Evolutionary conservation across 371 early-diverging fungal genomes (phyloP), one percentile per base, ranked within the genome.

Genomic region (Mucor irregularis): DNA sequence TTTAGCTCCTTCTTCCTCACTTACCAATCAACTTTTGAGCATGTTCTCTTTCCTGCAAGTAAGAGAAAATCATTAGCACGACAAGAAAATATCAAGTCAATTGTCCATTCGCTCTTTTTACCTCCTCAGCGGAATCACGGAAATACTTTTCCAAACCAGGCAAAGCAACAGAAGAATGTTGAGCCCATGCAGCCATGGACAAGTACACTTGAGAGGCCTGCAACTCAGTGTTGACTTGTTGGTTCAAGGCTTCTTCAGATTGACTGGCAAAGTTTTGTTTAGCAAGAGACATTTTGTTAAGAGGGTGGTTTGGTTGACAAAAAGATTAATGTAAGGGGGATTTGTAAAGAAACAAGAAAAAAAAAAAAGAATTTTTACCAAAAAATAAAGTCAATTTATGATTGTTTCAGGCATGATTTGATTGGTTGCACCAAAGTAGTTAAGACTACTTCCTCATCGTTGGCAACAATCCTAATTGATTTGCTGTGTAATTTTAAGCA

Each of bases 81-180:
- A n/a, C n/a, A n/a, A n/a, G n/a, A n/a, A n/a, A n/a, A n/a, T n/a
- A n/a, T n/a, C n/a, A n/a, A n/a, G n/a, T n/a, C n/a, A n/a, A n/a
- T n/a, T n/a, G n/a, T n/a, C n/a, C n/a, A n/a, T n/a, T n/a, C n/a
- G n/a, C n/a, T n/a, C n/a, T n/a, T 38, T 40, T 51, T 68, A 70
- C 84, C 66, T 85, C 84, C 8, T 79, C 34, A 25, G 79, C 74
- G 43, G 71, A 66, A 39, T 82, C 70, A 37, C 73, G 73, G 61
- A 86, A 86, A 53, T 69, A 83, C 61, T 86, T 86, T 46, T 80
- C 80, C 43, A 86, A 64, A 17, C 85, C 87, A 26, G 87, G 87
- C 24, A 86, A 64, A 28, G 82, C 83, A 8, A 82, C 74, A 30
- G 71, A 64, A 22, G 78, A 76, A 24, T 74, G 70, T 37, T 73